Conservation (phyloP, 2,329 filamentous ascomycete species). For the Trichoderma sp. region DNA sequence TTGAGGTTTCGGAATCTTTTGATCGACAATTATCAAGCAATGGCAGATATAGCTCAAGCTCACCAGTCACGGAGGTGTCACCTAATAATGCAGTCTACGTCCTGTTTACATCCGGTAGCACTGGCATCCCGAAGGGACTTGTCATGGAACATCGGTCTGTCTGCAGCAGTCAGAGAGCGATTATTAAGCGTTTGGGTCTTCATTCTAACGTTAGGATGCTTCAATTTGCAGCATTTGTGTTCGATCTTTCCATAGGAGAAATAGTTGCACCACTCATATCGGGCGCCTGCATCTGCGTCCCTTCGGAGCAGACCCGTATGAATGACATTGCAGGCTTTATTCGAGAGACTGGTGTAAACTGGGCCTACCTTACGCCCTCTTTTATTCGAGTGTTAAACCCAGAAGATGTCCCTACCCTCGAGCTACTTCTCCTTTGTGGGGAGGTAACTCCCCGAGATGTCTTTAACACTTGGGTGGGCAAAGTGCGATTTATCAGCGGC, state of each 20-base stretch:
- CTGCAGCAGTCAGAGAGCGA: constrained; percentile 11
- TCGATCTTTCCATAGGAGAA: constrained; percentile 12
- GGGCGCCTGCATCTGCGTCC: constrained; percentile 11
- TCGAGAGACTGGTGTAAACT: constrained; percentile 1
- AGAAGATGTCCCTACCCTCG: constrained; percentile 13
- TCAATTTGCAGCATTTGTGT: constrained; percentile 12
- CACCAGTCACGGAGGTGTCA: neutral
- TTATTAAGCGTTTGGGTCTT: neutral
- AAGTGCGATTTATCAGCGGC: constrained; percentile 20
- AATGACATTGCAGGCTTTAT: constrained; percentile 9
- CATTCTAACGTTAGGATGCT: constrained; percentile 4
- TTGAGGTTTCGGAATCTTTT: neutral
- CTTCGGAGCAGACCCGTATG: constrained; percentile 5
- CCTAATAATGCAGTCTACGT: constrained; percentile 23
- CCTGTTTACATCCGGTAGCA: constrained; percentile 28
- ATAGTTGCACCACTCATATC: constrained; percentile 10
- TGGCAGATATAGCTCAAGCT: neutral
- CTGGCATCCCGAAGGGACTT: constrained; percentile 27
- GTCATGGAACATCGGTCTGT: constrained; percentile 24
- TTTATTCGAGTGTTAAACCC: neutral
- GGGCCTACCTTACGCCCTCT: constrained; percentile 6
- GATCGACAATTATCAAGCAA: neutral
- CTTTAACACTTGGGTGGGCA: constrained; percentile 18
- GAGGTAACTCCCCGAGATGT: constrained; percentile 17
- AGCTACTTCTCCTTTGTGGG: constrained; percentile 18